Evolutionary conservation across 1,139 yeast genomes (phyloP).

Genomic region (Eremothecium cymbalariae): DNA sequence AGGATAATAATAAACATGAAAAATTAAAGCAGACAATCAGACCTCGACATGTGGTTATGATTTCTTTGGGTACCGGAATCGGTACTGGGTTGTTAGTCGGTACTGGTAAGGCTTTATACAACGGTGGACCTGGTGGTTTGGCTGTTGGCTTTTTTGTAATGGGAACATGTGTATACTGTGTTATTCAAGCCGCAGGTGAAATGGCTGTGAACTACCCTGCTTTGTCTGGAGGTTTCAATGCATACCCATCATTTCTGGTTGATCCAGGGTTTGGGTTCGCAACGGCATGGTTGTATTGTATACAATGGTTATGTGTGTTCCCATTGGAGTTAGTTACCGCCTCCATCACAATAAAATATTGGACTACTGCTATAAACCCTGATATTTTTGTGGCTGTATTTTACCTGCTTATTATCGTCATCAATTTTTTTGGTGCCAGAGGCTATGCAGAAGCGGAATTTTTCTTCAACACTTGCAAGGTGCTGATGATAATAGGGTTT

Average conservation of each 20-base stretch:
- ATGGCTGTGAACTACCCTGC: slow-evolving; percentile 67
- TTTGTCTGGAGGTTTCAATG: slow-evolving; percentile 70
- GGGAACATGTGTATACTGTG: slow-evolving; percentile 63
- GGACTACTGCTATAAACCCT: slow-evolving; percentile 43
- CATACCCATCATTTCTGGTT: slow-evolving; percentile 56
- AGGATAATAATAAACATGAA: slow-evolving; percentile 10
- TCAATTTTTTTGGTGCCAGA: slow-evolving; percentile 61
- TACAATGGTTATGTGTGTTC: slow-evolving; percentile 72
- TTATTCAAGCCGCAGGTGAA: slow-evolving; percentile 82
- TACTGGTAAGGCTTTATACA: slow-evolving; percentile 54
- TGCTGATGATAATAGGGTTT: slow-evolving; percentile 56
- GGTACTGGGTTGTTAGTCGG: slow-evolving; percentile 79
- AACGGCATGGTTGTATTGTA: slow-evolving; percentile 71
- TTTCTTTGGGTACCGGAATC: slow-evolving; percentile 77
- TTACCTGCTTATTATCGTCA: slow-evolving; percentile 46
- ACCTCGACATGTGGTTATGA: slow-evolving; percentile 52
- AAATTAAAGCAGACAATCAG: slow-evolving; percentile 42
- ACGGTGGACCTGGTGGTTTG: slow-evolving; percentile 78
- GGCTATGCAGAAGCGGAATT: slow-evolving; percentile 75
- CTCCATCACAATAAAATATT: slow-evolving; percentile 52
- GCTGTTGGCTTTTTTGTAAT: slow-evolving; percentile 60
- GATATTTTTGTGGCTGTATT: slow-evolving; percentile 66
- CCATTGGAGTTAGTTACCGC: slow-evolving; percentile 76
- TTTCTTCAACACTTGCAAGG: slow-evolving; percentile 49
- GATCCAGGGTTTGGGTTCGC: slow-evolving; percentile 76